Conservation (phyloP, 768 basidiomycete species). For the Pleurotus cornucopiae region DNA sequence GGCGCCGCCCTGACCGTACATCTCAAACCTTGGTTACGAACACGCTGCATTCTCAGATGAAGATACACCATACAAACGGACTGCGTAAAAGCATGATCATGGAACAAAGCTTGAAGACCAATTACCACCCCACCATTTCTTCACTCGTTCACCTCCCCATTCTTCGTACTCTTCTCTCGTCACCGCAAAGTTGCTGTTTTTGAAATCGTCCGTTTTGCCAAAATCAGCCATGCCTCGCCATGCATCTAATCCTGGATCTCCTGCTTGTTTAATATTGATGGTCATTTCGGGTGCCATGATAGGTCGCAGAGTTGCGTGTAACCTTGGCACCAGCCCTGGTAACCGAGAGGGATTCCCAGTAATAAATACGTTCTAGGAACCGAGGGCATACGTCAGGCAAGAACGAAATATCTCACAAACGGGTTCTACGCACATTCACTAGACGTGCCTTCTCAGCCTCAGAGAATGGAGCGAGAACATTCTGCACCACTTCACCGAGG, state of each 20-base stretch:
- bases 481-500: slow-evolving; percentile 86
- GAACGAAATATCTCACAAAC: neutral
- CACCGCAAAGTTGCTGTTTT: slow-evolving; percentile 40
- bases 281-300: slow-evolving; percentile 81
- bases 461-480: slow-evolving; percentile 69
- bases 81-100: slow-evolving; percentile 5
- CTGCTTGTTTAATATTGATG: slow-evolving; percentile 59
- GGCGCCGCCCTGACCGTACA: too few species aligned
- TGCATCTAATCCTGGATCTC: slow-evolving; percentile 68
- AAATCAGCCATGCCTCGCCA: slow-evolving; percentile 93
- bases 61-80: too few species aligned
- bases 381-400: neutral
- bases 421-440: slow-evolving; percentile 54
- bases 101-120: slow-evolving; percentile 49
- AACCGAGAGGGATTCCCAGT: slow-evolving; percentile 81
- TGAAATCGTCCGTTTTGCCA: slow-evolving; percentile 52
- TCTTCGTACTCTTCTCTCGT: slow-evolving; percentile 86
- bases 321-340: slow-evolving; percentile 60
- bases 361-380: slow-evolving; percentile 76
- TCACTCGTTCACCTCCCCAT: slow-evolving; percentile 81
- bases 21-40: too few species aligned
- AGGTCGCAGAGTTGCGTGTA: slow-evolving; percentile 75
- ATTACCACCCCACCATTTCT: slow-evolving; percentile 91
- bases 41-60: too few species aligned
- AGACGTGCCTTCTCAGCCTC: slow-evolving; percentile 65